Conservation (phyloP, 1,284 basidiomycete genomes). For the Melampsora abietis-canadensis region DNA sequence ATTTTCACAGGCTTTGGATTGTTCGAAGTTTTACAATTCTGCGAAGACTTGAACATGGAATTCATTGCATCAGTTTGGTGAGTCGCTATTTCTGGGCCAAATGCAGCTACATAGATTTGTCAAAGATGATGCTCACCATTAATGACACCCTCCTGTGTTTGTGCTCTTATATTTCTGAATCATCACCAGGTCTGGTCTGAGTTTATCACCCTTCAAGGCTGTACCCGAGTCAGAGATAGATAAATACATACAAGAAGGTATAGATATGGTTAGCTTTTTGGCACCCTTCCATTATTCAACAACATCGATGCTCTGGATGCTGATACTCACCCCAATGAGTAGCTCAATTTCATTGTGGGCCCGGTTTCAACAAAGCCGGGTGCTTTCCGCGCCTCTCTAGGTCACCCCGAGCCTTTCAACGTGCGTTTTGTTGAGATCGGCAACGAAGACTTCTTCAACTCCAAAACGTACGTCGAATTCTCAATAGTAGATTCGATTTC, state of each 20-base stretch:
- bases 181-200: neutral
- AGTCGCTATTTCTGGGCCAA: neutral
- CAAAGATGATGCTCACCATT: neutral
- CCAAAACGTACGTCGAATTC: neutral
- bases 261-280: conserved; percentile 1
- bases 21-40: neutral
- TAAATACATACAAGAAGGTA: conserved; percentile 1
- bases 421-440: neutral
- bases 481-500: neutral
- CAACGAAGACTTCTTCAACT: conserved; percentile 1
- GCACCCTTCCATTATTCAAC: neutral
- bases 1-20: neutral
- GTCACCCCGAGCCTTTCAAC: neutral
- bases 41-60: conserved; percentile 8
- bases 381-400: neutral
- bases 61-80: conserved; percentile 4
- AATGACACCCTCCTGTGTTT: neutral
- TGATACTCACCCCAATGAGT: neutral
- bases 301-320: neutral
- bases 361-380: neutral
- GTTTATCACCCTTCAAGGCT: conserved; percentile 4
- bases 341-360: conserved; percentile 1
- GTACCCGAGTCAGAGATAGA: neutral
- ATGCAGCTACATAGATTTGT: neutral
- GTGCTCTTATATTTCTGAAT: neutral